Evolutionary conservation across 73 alveolate species (phyloP).

Genomic region (Paramecium biaurelia): DNA sequence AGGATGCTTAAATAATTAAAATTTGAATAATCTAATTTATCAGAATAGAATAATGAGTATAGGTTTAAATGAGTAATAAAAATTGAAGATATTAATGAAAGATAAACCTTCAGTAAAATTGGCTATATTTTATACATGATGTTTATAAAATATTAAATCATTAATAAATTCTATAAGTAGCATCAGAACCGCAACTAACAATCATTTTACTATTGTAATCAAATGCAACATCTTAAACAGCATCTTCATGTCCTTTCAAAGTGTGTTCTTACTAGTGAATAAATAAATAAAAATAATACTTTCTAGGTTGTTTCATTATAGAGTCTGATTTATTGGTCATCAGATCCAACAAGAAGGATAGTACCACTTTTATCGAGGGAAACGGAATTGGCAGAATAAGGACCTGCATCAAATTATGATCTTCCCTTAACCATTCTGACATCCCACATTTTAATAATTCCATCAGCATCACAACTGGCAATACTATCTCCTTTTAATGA

Average conservation of each 20-base stretch:
- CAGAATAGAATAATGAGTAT: neutral
- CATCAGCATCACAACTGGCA: slow-evolving; percentile 99
- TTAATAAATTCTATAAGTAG: slow-evolving; percentile 98
- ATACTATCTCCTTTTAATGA: slow-evolving; percentile 92
- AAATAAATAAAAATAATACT: neutral
- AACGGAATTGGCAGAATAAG: slow-evolving; percentile 94
- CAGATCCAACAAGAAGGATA: slow-evolving; percentile 92
- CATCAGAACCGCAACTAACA: slow-evolving; percentile 95
- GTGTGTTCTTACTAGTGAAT: slow-evolving; percentile 65
- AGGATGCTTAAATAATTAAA: neutral
- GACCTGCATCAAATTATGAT: slow-evolving; percentile 93
- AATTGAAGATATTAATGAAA: neutral
- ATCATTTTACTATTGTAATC: slow-evolving; percentile 92
- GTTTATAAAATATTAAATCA: slow-evolving; percentile 60
- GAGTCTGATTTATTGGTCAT: slow-evolving; percentile 88
- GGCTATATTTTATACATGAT: neutral
- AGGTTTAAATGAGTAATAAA: neutral
- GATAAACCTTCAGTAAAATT: neutral
- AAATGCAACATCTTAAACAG: slow-evolving; percentile 93
- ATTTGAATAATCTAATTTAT: neutral
- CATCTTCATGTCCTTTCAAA: slow-evolving; percentile 97
- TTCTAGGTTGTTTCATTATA: slow-evolving; percentile 73
- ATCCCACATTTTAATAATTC: slow-evolving; percentile 99
- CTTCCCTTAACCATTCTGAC: slow-evolving; percentile 98
- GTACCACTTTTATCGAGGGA: slow-evolving; percentile 95